These are phyloP conservation scores for Lactifluus pinguis DNA, from an alignment of 768 basidiomycete genomes.

Conservation along the genomic window DNA sequence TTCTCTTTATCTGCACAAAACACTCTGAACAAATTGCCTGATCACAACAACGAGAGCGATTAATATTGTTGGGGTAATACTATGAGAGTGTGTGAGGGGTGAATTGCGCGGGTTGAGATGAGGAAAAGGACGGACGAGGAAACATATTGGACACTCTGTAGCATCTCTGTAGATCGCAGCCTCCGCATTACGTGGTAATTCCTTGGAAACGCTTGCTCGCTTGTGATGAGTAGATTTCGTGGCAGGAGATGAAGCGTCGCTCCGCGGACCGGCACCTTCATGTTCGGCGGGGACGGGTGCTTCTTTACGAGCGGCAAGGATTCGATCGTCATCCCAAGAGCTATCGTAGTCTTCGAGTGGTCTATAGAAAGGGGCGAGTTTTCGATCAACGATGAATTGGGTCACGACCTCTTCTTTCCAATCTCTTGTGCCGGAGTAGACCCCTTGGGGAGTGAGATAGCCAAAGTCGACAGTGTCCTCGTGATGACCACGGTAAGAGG, in stretches of 20 bases:
- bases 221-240: conserved; percentile 39
- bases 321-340: conserved; percentile 81
- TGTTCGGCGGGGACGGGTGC: conserved; percentile 37
- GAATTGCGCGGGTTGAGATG: conserved; percentile 12
- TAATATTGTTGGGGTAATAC: conserved; percentile 98
- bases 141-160: conserved; percentile 96
- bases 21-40: conserved; percentile 99
- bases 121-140: conserved; percentile 56
- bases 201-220: conserved; percentile 52
- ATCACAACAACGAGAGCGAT: conserved; percentile 95
- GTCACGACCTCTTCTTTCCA: conserved; percentile 86
- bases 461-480: conserved; percentile 85
- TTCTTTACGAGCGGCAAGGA: conserved; percentile 73
- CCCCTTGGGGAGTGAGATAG: conserved; percentile 69
- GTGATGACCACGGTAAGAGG: conserved; percentile 62
- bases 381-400: conserved; percentile 79
- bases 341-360: conserved; percentile 91
- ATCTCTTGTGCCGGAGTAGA: conserved; percentile 77
- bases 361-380: conserved; percentile 91
- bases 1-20: conserved; percentile 97
- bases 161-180: conserved; percentile 77
- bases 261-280: conserved; percentile 34
- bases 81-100: conserved; percentile 26
- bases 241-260: conserved; percentile 31
- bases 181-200: conserved; percentile 56